Base-by-base conservation (phyloP, 2,329 filamentous ascomycete species). In the Fusarium succisae region DNA sequence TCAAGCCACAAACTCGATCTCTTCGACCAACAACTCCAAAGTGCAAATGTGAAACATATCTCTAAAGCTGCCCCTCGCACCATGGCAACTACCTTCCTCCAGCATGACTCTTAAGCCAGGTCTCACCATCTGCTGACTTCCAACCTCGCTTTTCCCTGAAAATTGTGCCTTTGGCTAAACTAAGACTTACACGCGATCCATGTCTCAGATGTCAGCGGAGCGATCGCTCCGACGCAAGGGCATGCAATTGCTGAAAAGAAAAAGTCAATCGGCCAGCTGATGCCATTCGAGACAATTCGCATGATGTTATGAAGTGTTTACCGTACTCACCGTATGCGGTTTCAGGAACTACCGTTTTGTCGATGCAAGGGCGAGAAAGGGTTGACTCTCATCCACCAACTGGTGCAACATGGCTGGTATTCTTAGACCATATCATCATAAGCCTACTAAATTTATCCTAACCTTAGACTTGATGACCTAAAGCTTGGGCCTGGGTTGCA, bases 161-260 rank as follows among this genome's bases (percentile, higher is more conserved):
- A 38, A 45, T 50, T 9, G 22, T 38, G 9, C 24, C 44, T 32
- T 39, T 44, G 47, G 41, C 54, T 51, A 12, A 43, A 44, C 54
- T 51, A 14, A 50, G 38, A 47, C 57, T 72, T 70, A 55, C 66
- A 72, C 28, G 37, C 22, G 48, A 44, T 60, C 43, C 17, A 35
- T 57, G 66, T 61, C 62, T 73, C 37, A 60, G 44, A 43, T 74
- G 32, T 14, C 26, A 55, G 32, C 55, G 67, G 71, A 74, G 58
- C 47, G 38, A 58, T 54, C 43, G 17, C 67, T 72, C 66, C 71
- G 67, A 45, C 10, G 10, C 18, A 13, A 63, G 37, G 38, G 32
- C 30, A 41, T 62, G 59, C 28, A 14, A 54, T 28, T 17, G 26
- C 38, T 28, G 9, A 48, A 14, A 17, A 12, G 9, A 24, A 55